Base-by-base conservation (phyloP, 768 basidiomycete species). In the Clathrus columnatus region DNA sequence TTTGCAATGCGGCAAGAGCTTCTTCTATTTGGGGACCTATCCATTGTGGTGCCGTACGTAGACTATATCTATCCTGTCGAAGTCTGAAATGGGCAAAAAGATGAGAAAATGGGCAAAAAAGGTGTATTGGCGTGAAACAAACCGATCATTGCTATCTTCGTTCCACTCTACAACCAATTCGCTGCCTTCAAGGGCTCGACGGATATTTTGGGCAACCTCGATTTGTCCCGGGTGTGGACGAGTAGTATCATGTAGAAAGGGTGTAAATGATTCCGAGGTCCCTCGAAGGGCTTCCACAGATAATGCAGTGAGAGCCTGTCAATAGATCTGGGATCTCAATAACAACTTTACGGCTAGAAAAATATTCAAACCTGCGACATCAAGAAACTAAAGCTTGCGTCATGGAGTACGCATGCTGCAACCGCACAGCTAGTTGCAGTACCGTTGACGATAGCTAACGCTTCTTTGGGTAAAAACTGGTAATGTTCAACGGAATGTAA, bases 161-260 rank as follows among this genome's bases (percentile, higher is more conserved):
- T 65, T 61, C 20, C 54, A 29, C 30, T 59, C 56, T 23, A 61
- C 29, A 14, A 62, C 65, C 18, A 66, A 57, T 16, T 46, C 30
- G 27, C 36, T 47, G 4, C 60, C 65, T 1, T 32, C 41, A 4
- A 59, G 45, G 16, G 63, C 21, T n/a, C 57, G 47, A 14, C 63
- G 60, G 26, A 64, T 57, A 58, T 62, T 64, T 30, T 44, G 41
- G 17, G 65, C 67, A 17, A 50, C 58, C 45, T 65, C 62, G 49
- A 67, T 52, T 58, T 68, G 67, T 17, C 63, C 63, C 2, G 65
- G 61, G 54, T 67, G 66, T 3, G 67, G 66, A 14, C 67, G 64
- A 14, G 61, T 51, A 26, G 59, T 50, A 49, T 65, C 64, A 58
- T 65, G 64, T 17, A 67, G 56, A 62, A 67, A 68, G 26, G 60